These are phyloP conservation scores for Lactifluus hygrophoroides DNA, from an alignment of 768 basidiomycete genomes.

Conservation along the genomic window DNA sequence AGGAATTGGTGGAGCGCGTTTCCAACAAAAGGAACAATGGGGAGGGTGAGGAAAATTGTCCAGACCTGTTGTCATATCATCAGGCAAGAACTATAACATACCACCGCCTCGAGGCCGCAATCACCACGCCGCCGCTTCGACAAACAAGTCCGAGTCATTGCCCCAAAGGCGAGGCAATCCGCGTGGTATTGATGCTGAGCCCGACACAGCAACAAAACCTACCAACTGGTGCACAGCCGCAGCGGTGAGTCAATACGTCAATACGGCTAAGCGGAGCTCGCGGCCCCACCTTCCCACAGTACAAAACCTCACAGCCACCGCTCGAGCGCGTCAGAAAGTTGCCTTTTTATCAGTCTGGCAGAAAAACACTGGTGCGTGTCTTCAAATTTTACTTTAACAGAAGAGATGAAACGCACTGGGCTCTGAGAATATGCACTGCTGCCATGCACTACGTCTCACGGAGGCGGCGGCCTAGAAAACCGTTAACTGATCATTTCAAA, in stretches of 20 bases:
- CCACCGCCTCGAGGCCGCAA: conserved; percentile 3
- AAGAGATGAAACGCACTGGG: conserved; percentile 54
- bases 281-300: too few species aligned
- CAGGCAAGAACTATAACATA: background rate
- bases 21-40: too few species aligned
- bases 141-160: background rate
- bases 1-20: background rate
- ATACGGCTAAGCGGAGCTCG: too few species aligned
- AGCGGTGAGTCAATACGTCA: too few species aligned
- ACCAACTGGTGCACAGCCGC: too few species aligned
- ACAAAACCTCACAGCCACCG: background rate
- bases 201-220: background rate
- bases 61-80: background rate
- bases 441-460: conserved; percentile 44
- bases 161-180: background rate
- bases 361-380: conserved; percentile 1
- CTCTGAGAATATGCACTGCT: conserved; percentile 41
- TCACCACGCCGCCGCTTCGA: background rate
- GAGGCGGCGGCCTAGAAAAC: conserved; percentile 60
- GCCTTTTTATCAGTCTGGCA: background rate
- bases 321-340: too few species aligned
- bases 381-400: background rate
- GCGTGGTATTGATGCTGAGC: background rate
- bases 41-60: background rate
- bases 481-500: conserved; percentile 43